phyloP scores from a whole-genome alignment of 2,329 filamentous ascomycete species.

The Beauveria australis region DNA sequence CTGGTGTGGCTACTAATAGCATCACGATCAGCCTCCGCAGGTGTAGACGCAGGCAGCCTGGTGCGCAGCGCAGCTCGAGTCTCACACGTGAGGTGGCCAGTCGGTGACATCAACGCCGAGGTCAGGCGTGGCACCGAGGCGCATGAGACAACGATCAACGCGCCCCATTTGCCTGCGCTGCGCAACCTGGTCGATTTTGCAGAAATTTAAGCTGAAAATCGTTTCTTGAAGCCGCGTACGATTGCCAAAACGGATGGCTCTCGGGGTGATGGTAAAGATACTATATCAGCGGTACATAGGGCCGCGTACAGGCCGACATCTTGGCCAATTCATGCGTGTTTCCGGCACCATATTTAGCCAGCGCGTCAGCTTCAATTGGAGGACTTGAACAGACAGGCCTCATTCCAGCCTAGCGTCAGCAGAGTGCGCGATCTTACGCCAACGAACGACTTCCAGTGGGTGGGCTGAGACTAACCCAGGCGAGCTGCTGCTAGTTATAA shows the following conservation, averaged over 20 bases:
- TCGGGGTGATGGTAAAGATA: background rate
- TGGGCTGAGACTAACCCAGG: background rate
- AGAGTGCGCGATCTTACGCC: conserved; percentile 3
- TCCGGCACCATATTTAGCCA: background rate
- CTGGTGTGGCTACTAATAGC: background rate
- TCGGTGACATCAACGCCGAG: background rate
- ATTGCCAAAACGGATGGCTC: background rate
- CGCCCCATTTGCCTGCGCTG: background rate
- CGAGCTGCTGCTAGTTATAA: background rate
- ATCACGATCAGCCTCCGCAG: background rate
- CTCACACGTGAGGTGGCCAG: conserved; percentile 3
- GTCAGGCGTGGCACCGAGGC: background rate
- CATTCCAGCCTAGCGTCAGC: background rate
- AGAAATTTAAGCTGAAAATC: background rate
- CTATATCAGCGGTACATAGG: background rate
- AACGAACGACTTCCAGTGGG: background rate
- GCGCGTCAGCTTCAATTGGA: background rate
- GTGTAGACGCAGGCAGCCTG: background rate
- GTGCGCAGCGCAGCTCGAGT: background rate
- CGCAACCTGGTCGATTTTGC: background rate
- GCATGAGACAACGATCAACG: background rate
- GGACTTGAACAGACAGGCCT: background rate
- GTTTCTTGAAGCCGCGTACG: background rate
- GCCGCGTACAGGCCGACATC: background rate
- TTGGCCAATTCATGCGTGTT: background rate